Conservation (phyloP, 768 basidiomycete species). For the Phlebiopsis flavidoalba region DNA sequence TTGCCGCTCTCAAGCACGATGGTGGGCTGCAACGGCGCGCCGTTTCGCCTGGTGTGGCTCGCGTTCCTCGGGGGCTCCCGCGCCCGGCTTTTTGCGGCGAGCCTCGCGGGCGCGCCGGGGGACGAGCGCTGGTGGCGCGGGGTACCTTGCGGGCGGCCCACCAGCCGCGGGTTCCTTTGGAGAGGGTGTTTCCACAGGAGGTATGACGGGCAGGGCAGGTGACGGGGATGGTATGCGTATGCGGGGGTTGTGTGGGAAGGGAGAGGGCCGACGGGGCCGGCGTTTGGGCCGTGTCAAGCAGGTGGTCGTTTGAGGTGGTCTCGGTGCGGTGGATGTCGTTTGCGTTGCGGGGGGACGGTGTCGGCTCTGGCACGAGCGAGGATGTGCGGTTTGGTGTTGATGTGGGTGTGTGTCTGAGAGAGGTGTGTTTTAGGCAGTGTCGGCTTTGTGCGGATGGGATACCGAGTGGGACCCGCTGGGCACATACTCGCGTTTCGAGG, state of each 20-base stretch:
- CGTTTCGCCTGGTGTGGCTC: conserved; percentile 67
- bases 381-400: conserved; percentile 54
- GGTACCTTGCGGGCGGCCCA: too few species aligned
- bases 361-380: conserved; percentile 36
- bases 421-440: conserved; percentile 57
- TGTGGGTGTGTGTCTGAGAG: conserved; percentile 42
- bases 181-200: conserved; percentile 47
- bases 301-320: conserved; percentile 53
- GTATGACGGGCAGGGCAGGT: conserved; percentile 26
- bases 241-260: conserved; percentile 64
- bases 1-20: too few species aligned
- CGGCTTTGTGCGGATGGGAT: conserved; percentile 42
- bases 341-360: conserved; percentile 32
- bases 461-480: conserved; percentile 59
- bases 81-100: conserved; percentile 57
- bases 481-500: conserved; percentile 68
- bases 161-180: neutral
- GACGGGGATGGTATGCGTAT: conserved; percentile 53
- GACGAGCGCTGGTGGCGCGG: conserved; percentile 69
- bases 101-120: conserved; percentile 13
- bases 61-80: conserved; percentile 66
- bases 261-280: conserved; percentile 55
- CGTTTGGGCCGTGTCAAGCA: conserved; percentile 66
- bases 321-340: conserved; percentile 52
- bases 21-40: too few species aligned